These are phyloP conservation scores for Tulasnella sp. DNA, from an alignment of 768 basidiomycete species.

Conservation along the genomic window DNA sequence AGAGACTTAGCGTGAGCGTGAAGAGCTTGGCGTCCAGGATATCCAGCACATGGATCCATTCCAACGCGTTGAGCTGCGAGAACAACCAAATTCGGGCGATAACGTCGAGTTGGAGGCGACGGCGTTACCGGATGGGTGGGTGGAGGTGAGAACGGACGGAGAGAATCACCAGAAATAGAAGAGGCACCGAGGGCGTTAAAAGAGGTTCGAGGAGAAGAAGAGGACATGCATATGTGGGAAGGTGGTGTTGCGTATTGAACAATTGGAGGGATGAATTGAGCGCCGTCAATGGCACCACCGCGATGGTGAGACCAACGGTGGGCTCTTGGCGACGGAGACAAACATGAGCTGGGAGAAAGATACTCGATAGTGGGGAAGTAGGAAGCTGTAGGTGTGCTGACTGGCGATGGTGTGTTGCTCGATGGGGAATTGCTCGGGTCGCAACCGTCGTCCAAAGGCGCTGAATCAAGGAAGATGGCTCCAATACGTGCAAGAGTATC, in stretches of 20 bases:
- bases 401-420: not conserved
- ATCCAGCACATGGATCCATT: not conserved
- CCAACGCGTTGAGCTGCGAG: not conserved
- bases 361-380: not conserved
- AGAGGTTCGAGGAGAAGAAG: not conserved
- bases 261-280: not conserved
- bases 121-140: not conserved
- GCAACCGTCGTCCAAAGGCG: not conserved
- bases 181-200: not conserved
- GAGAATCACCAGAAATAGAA: not conserved
- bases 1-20: not conserved
- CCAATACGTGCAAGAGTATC: not conserved
- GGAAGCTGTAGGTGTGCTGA: not conserved
- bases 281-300: not conserved
- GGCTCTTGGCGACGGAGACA: not conserved
- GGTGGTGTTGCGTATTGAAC: not conserved
- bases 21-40: not conserved
- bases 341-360: not conserved
- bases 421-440: not conserved
- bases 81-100: not conserved
- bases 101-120: not conserved
- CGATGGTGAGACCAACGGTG: not conserved
- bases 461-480: not conserved
- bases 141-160: not conserved
- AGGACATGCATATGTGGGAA: not conserved